phyloP scores from a whole-genome alignment of 2,329 filamentous ascomycete species.

The Seiridium unicorne region DNA sequence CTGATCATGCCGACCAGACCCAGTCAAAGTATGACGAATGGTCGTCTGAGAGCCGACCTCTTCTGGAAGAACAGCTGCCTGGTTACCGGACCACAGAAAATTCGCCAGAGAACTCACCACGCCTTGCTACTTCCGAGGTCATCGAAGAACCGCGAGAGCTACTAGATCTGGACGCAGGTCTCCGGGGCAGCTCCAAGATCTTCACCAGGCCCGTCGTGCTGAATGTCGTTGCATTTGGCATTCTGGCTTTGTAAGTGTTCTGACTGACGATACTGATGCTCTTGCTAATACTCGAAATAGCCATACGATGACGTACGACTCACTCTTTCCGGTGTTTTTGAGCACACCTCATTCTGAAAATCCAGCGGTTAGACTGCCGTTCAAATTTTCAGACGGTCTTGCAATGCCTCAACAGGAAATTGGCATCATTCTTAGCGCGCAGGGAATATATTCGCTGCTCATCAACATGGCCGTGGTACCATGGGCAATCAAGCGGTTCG shows the following conservation, averaged over 20 bases:
- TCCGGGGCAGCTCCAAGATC: slow-evolving; percentile 44
- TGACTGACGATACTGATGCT: too few species aligned
- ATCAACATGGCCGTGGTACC: slow-evolving; percentile 85
- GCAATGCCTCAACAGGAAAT: slow-evolving; percentile 80
- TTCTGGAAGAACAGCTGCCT: slow-evolving; percentile 63
- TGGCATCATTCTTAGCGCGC: slow-evolving; percentile 82
- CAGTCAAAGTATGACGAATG: slow-evolving; percentile 25
- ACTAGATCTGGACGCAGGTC: slow-evolving; percentile 30
- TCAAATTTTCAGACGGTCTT: slow-evolving; percentile 87
- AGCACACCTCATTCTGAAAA: slow-evolving; percentile 29
- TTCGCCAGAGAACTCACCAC: slow-evolving; percentile 46
- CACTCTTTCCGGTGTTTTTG: slow-evolving; percentile 88
- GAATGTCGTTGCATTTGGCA: slow-evolving; percentile 86
- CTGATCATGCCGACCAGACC: slow-evolving; percentile 24
- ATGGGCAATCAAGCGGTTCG: slow-evolving; percentile 69
- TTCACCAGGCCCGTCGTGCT: slow-evolving; percentile 85
- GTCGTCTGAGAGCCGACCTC: slow-evolving; percentile 50
- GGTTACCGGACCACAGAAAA: slow-evolving; percentile 64
- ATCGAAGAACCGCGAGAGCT: slow-evolving; percentile 33
- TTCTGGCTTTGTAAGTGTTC: slow-evolving; percentile 83
- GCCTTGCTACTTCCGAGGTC: slow-evolving; percentile 24
- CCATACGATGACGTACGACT: slow-evolving; percentile 96
- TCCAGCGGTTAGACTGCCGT: slow-evolving; percentile 59
- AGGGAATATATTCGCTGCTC: slow-evolving; percentile 86
- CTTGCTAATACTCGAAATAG: slow-evolving; percentile 41